phyloP scores from a whole-genome alignment of 257 asterid species.

The Capsicum baccatum region DNA sequence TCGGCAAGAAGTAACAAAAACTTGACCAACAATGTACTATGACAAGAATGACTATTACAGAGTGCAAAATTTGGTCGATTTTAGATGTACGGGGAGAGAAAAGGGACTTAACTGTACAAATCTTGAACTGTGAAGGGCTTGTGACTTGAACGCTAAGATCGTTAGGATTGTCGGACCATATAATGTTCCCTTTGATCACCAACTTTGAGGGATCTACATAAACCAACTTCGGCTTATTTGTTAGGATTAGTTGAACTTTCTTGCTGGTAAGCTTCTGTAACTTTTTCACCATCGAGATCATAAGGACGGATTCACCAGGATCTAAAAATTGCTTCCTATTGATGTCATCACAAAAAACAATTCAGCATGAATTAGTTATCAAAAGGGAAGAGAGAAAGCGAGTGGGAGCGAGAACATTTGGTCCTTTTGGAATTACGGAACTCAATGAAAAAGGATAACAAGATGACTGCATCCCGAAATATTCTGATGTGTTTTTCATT shows the following conservation, averaged over 20 bases:
- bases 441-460: not conserved
- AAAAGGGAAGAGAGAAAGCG: too few species aligned
- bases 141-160: slow-evolving; percentile 88
- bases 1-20: not conserved
- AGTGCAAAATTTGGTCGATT: too few species aligned
- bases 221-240: slow-evolving; percentile 88
- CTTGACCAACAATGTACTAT: not conserved
- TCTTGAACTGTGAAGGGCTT: slow-evolving; percentile 86
- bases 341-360: slow-evolving; percentile 25
- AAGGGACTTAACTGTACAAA: slow-evolving; percentile 75
- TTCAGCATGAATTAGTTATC: too few species aligned
- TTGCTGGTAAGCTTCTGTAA: slow-evolving; percentile 86
- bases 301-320: slow-evolving; percentile 94
- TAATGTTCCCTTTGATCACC: slow-evolving; percentile 75
- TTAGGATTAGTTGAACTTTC: slow-evolving; percentile 96
- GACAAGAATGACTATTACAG: not conserved
- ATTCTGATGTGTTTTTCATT: not conserved
- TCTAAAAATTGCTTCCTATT: slow-evolving; percentile 96
- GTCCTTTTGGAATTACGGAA: not conserved
- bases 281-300: slow-evolving; percentile 96
- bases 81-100: not conserved
- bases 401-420: not conserved
- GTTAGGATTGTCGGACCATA: slow-evolving; percentile 90
- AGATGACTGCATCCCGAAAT: not conserved
- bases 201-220: slow-evolving; percentile 87